Evolutionary conservation across 345 rosid species (phyloP).

Genomic region (Theobroma cacao): DNA sequence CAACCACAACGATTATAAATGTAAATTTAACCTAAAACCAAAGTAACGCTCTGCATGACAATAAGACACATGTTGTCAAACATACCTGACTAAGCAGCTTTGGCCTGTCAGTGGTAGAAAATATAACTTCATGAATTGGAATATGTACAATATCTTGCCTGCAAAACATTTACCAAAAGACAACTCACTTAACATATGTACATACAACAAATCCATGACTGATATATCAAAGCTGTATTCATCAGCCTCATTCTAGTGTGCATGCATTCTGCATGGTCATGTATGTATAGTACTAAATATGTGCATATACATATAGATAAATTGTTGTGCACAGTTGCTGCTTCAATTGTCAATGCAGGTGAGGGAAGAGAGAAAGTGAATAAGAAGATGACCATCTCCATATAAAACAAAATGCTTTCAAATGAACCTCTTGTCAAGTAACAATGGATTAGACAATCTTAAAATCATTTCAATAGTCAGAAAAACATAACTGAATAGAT

Average conservation of each 20-base stretch:
- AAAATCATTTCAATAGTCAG: not conserved
- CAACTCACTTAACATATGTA: conserved; percentile 10
- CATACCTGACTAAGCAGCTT: conserved; percentile 78
- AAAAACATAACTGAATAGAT: not conserved
- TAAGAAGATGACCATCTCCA: not conserved
- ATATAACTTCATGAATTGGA: conserved; percentile 66
- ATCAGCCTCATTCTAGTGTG: not conserved
- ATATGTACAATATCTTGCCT: conserved; percentile 40
- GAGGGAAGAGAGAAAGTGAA: not conserved
- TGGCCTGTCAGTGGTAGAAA: conserved; percentile 69
- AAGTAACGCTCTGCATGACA: not conserved
- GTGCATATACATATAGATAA: not conserved
- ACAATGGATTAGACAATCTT: not conserved
- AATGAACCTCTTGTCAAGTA: not conserved
- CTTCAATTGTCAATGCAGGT: not conserved
- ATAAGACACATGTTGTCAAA: not conserved
- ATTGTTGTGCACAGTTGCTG: not conserved
- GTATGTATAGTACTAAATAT: not conserved
- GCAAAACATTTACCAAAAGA: conserved; percentile 26
- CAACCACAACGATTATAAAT: not conserved
- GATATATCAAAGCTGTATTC: not conserved
- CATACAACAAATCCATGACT: conserved; percentile 2
- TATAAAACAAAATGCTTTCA: not conserved
- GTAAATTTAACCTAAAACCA: not conserved
- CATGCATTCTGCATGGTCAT: not conserved